A percentile compares a stretch with the other conserved stretches of the same genome.
Conservation (phyloP, 768 basidiomycete species). For the Pulveroboletus sp. region DNA sequence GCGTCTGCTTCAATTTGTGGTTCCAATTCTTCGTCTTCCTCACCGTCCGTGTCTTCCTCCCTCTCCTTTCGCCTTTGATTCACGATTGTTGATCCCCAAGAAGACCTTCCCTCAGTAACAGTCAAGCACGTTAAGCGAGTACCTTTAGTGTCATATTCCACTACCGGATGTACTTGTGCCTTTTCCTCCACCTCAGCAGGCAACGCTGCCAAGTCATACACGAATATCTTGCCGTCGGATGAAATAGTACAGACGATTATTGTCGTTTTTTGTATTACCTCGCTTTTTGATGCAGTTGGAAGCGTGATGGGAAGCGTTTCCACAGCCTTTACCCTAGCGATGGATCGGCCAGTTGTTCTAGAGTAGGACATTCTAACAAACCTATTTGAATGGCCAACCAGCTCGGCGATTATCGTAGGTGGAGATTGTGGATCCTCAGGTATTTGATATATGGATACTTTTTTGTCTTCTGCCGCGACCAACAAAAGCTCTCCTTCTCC, state of each 20-base stretch:
- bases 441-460: constrained; percentile 73
- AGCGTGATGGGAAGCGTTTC: constrained; percentile 63
- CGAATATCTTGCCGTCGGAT: constrained; percentile 82
- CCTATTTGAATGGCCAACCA: constrained; percentile 88
- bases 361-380: constrained; percentile 25
- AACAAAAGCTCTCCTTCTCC: constrained; percentile 68
- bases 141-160: constrained; percentile 80
- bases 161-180: constrained; percentile 50
- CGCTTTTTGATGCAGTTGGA: constrained; percentile 30
- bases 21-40: constrained; percentile 32
- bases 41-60: constrained; percentile 29
- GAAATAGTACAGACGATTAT: constrained; percentile 76
- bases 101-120: constrained; percentile 49
- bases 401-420: constrained; percentile 63
- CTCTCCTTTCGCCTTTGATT: constrained; percentile 38
- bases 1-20: constrained; percentile 9
- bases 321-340: constrained; percentile 73
- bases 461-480: constrained; percentile 88
- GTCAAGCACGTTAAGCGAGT: constrained; percentile 78
- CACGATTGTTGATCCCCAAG: constrained; percentile 11
- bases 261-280: constrained; percentile 38
- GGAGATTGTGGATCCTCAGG: constrained; percentile 40
- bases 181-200: constrained; percentile 28
- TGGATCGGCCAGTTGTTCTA: constrained; percentile 1
- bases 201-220: constrained; percentile 67